These are phyloP conservation scores for Fusarium sp. DNA, from an alignment of 2,329 filamentous ascomycete species.

Conservation along the genomic window DNA sequence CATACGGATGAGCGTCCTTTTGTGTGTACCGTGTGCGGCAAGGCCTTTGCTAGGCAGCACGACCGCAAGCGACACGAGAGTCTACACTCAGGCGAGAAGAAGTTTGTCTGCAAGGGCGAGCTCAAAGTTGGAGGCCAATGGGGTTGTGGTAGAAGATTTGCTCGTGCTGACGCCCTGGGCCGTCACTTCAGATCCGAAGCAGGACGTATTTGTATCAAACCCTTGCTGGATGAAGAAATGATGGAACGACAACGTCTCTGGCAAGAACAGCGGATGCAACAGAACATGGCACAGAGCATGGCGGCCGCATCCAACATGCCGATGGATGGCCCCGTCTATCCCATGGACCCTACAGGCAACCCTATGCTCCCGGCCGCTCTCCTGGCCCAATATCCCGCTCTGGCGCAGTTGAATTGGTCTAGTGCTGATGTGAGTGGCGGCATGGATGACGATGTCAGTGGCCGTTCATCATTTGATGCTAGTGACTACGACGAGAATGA, in stretches of 20 bases:
- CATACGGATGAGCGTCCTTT: conserved; percentile 98
- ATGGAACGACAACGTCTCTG: conserved; percentile 80
- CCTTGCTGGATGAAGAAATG: conserved; percentile 94
- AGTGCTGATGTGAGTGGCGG: conserved; percentile 72
- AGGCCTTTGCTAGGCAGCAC: conserved; percentile 96
- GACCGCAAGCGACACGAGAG: conserved; percentile 98
- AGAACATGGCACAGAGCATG: conserved; percentile 72
- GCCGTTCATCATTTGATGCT: conserved; percentile 83
- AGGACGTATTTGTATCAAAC: conserved; percentile 94
- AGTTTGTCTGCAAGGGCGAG: conserved; percentile 94
- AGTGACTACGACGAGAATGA: conserved; percentile 82
- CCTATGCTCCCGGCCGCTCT: conserved; percentile 87
- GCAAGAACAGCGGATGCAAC: conserved; percentile 76
- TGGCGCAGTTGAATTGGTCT: conserved; percentile 91
- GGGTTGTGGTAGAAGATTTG: conserved; percentile 94
- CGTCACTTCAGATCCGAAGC: conserved; percentile 96
- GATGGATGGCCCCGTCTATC: conserved; percentile 68
- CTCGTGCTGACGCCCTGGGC: conserved; percentile 92
- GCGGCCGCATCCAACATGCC: conserved; percentile 64
- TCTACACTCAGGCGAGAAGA: conserved; percentile 96
- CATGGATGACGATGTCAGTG: conserved; percentile 80
- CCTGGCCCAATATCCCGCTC: conserved; percentile 88
- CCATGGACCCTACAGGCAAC: conserved; percentile 64
- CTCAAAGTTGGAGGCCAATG: conserved; percentile 85
- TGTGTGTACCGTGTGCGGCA: conserved; percentile 95